Base-by-base conservation (phyloP, 2,329 filamentous ascomycete species). In the Calonectria pauciramosa region DNA sequence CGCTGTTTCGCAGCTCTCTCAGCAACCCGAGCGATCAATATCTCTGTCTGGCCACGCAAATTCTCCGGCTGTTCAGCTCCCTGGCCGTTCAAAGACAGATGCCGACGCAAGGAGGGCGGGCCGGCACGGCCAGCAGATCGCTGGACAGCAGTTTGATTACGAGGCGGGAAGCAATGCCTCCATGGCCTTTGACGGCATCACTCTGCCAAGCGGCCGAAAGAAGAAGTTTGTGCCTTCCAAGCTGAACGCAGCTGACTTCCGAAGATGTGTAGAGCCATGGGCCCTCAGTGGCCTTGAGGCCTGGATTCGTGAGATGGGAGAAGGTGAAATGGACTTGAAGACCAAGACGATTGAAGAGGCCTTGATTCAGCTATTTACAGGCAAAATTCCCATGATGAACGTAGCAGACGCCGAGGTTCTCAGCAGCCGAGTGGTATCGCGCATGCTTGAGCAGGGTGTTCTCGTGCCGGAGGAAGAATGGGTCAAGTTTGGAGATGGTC, bases 371-470 rank as follows among this genome's bases (percentile, higher is more conserved):
- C 88, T 99, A 9, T 99, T 99, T 84, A 98, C 95, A 2, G 91
- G 95, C 85, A 99, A 98, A 85, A 96, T 99, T 0, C 96, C 97
- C 0, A 99, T 96, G 0, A 98, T 99, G 95, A 99, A 99, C 80
- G 96, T 97, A 52, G 96, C 96, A 8, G 97, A 99, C 87, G 97
- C 97, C 0, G 97, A 99, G 83, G 94, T 93, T 1, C 88, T 99
- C 67, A 95, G 95, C 75, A 91, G 91, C 73, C 92, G 92, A 51
- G 94, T 98, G 0, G 93, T 98, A 2, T 89, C 92, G 70, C 91
- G 93, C 60, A 97, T 99, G 95, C 91, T 96, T 77, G 90, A 91
- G 30, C 92, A 93, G 11, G 93, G 93, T 49, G 95, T 95, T 14
- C 87, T 99, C 38, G 88, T 97, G 7, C 93, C 93, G 18, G 96